Conservation (phyloP, 2,329 filamentous ascomycete genomes). For the Aspergillus terreus region DNA sequence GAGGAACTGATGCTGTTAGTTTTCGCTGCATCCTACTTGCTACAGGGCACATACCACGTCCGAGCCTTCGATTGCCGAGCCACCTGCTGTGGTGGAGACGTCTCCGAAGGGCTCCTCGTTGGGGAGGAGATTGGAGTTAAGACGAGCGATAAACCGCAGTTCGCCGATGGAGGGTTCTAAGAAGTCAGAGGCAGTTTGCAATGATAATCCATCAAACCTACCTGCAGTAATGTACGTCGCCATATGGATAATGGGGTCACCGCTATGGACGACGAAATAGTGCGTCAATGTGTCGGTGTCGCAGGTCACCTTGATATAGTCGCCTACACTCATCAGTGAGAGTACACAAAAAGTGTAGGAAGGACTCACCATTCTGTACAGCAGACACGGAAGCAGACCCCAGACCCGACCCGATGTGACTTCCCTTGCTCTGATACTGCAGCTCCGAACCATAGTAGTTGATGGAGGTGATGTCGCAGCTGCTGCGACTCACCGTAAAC, state of each 20-base stretch:
- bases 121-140: constrained; percentile 50
- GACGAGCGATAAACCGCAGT: constrained; percentile 61
- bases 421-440: constrained; percentile 51
- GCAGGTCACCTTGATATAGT: constrained; percentile 61
- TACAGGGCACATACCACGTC: constrained; percentile 40
- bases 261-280: constrained; percentile 59
- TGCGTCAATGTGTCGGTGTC: constrained; percentile 59
- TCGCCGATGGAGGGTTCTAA: constrained; percentile 55
- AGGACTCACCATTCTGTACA: constrained; percentile 30
- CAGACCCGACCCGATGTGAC: constrained; percentile 59
- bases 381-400: constrained; percentile 56
- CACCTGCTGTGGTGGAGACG: constrained; percentile 54
- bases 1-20: constrained; percentile 39
- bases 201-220: constrained; percentile 9
- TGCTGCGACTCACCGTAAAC: constrained; percentile 51
- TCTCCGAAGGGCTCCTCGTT: constrained; percentile 53
- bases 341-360: neutral
- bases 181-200: neutral
- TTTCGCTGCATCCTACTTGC: neutral
- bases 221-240: constrained; percentile 58
- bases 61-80: constrained; percentile 55
- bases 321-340: constrained; percentile 14
- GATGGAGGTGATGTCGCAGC: constrained; percentile 63
- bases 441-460: constrained; percentile 57
- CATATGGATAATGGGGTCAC: constrained; percentile 59